Conservation (phyloP, 257 asterid genomes). For the Osmanthus fragrans region DNA sequence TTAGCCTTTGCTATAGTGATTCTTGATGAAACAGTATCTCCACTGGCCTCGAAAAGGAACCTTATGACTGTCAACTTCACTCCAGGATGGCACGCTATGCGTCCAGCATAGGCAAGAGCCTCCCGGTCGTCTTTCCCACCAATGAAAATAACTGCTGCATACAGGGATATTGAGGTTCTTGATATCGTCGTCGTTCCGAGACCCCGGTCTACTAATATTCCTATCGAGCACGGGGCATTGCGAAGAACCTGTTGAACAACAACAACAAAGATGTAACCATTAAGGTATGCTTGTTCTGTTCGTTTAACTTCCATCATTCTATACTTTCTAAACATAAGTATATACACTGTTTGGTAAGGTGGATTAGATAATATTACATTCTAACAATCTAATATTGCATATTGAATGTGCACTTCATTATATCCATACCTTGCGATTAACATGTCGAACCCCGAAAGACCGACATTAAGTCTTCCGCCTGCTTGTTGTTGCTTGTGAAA, state of each 20-base stretch:
- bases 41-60: conserved; percentile 66
- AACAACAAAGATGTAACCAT: not conserved
- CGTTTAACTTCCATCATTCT: not conserved
- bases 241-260: conserved; percentile 62
- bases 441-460: conserved; percentile 75
- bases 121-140: conserved; percentile 95
- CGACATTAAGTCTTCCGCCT: conserved; percentile 65
- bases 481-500: conserved; percentile 77
- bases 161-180: conserved; percentile 50
- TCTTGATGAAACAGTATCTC: conserved; percentile 62
- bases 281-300: not conserved
- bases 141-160: conserved; percentile 85
- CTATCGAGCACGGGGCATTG: conserved; percentile 83
- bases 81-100: conserved; percentile 83
- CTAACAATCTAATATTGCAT: not conserved
- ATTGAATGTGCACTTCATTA: too few relatives aligned
- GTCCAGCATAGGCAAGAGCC: conserved; percentile 79
- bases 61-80: conserved; percentile 86
- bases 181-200: conserved; percentile 57
- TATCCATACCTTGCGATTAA: conserved; percentile 73
- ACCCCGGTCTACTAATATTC: conserved; percentile 82
- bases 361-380: not conserved
- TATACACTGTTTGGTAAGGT: not conserved
- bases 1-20: conserved; percentile 72
- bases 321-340: not conserved